These are phyloP conservation scores for Calonectria pteridis DNA, from an alignment of 2,329 filamentous ascomycete species.

Conservation along the genomic window DNA sequence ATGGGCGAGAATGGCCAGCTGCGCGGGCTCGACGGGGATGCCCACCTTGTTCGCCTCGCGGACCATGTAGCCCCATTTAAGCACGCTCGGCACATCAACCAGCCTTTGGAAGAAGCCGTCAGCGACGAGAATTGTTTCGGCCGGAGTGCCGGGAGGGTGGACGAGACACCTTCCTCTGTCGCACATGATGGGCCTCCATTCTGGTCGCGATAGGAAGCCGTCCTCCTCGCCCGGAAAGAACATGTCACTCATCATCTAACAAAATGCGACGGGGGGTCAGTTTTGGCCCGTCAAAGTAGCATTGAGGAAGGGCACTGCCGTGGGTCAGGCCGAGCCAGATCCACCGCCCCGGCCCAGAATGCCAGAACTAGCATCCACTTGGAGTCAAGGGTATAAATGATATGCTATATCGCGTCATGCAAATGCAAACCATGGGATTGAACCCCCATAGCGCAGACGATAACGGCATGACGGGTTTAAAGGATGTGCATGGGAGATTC, in stretches of 20 bases:
- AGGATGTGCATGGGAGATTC: background rate
- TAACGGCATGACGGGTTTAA: background rate
- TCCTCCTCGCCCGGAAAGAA: conserved; percentile 51
- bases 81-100: conserved; percentile 50
- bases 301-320: conserved; percentile 34
- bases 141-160: conserved; percentile 38
- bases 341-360: conserved; percentile 32
- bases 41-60: conserved; percentile 47
- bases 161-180: conserved; percentile 43
- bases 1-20: conserved; percentile 46
- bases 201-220: conserved; percentile 52
- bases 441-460: conserved; percentile 1
- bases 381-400: conserved; percentile 41
- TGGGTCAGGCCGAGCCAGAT: conserved; percentile 33
- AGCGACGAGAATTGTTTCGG: conserved; percentile 41
- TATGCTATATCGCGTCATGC: conserved; percentile 44
- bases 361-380: conserved; percentile 40
- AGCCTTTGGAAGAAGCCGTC: conserved; percentile 52
- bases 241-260: conserved; percentile 54
- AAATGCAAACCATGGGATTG: conserved; percentile 33
- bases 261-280: conserved; percentile 36
- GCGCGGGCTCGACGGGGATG: conserved; percentile 45
- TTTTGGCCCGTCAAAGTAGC: conserved; percentile 36
- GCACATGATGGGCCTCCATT: conserved; percentile 52
- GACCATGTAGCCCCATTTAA: conserved; percentile 49